A percentile compares a stretch with the other conserved stretches of the same genome.
These are phyloP conservation scores for Cephaloascus albidus DNA, from an alignment of 805 yeast genomes.

Conservation along the genomic window DNA sequence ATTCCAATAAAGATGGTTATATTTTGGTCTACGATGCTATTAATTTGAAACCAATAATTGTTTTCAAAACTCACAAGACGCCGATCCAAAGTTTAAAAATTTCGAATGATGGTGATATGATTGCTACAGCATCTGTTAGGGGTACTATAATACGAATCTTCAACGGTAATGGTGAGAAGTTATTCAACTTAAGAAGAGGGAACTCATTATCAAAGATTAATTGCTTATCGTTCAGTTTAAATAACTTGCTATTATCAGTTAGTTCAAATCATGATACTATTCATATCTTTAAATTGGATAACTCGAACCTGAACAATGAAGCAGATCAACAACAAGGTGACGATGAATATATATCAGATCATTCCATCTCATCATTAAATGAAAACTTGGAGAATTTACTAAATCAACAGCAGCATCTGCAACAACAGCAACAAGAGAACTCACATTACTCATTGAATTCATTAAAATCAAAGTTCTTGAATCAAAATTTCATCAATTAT, in stretches of 20 bases:
- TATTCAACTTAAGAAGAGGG: constrained; percentile 26
- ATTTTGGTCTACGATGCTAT: constrained; percentile 29
- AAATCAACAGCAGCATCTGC: constrained; percentile 11
- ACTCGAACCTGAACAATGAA: constrained; percentile 2
- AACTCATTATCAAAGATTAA: constrained; percentile 25
- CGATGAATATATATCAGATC: constrained; percentile 20
- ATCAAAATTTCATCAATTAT: constrained; percentile 25
- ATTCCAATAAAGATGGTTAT: constrained; percentile 23
- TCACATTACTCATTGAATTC: constrained; percentile 9
- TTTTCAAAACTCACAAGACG: constrained; percentile 31
- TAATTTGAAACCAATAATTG: constrained; percentile 16
- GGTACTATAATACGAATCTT: constrained; percentile 31
- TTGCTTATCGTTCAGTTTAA: constrained; percentile 23
- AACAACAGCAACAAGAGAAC: background rate
- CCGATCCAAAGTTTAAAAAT: constrained; percentile 21
- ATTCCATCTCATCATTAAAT: constrained; percentile 14
- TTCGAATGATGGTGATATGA: constrained; percentile 14
- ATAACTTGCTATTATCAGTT: constrained; percentile 24
- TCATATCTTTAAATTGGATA: constrained; percentile 23
- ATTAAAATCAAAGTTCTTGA: constrained; percentile 19
- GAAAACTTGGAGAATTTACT: constrained; percentile 30
- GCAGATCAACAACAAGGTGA: constrained; percentile 1
- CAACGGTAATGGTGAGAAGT: constrained; percentile 10
- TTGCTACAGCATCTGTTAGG: constrained; percentile 32
- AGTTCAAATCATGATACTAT: constrained; percentile 30